Percentiles rank a stretch among this genome's conserved stretches.
Evolutionary conservation across 139 green algal species (phyloP).

Genomic region (Auxenochlorella pyrenoidosa): DNA sequence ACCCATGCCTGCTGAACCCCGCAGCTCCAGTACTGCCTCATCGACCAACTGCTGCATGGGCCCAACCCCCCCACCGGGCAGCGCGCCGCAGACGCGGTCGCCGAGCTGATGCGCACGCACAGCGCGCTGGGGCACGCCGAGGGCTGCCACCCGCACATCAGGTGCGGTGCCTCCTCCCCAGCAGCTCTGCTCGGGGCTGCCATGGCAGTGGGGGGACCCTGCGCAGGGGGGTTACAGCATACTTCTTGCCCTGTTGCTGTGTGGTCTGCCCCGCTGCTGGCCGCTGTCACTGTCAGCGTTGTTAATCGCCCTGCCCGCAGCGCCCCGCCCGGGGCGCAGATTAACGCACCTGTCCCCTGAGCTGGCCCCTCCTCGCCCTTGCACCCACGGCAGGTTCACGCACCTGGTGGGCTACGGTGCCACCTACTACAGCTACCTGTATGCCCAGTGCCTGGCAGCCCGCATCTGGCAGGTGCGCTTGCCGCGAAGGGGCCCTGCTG

Average conservation of each 20-base stretch:
- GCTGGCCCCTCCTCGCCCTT: no score
- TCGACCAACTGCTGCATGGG: slow-evolving; percentile 63
- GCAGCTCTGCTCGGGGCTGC: not conserved
- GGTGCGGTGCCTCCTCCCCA: not conserved
- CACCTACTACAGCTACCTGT: slow-evolving; percentile 88
- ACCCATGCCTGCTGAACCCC: no score
- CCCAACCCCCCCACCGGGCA: slow-evolving; percentile 7
- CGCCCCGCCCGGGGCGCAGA: no score
- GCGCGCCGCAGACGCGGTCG: not conserved
- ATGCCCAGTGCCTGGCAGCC: slow-evolving; percentile 73
- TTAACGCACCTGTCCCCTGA: no score
- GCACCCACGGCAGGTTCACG: slow-evolving; percentile 71
- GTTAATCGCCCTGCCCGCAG: no score
- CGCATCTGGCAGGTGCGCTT: slow-evolving; percentile 62
- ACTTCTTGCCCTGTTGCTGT: no score
- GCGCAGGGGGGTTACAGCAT: no score
- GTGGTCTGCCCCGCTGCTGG: no score
- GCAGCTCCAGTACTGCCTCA: slow-evolving; percentile 32
- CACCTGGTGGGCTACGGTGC: slow-evolving; percentile 87
- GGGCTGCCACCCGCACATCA: slow-evolving; percentile 23
- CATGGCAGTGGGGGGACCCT: no score
- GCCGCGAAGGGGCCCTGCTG: no score
- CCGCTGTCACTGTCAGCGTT: no score
- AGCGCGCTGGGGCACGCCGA: not conserved
- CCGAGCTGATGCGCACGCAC: slow-evolving; percentile 9